Base-by-base conservation (phyloP, 2,329 filamentous ascomycete species). In the Pseudogymnoascus sp. region DNA sequence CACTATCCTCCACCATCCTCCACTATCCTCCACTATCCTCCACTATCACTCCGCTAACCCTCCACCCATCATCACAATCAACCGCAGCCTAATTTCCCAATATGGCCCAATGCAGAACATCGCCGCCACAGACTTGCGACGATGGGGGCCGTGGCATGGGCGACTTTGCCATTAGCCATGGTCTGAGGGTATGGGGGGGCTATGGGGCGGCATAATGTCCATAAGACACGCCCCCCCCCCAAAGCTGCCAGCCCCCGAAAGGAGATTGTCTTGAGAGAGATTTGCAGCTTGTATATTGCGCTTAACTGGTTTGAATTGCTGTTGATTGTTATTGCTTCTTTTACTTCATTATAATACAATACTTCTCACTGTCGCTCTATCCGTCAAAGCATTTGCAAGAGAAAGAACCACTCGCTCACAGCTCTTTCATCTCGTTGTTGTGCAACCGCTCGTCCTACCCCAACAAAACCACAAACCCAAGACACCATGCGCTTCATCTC, bases 401-500 rank as follows among this genome's bases (percentile, higher is more conserved):
- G n/a, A 47, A 47, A 26, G 21, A 47, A 47, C 21, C 7, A 47
- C 42, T 53, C 47, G 24, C 26, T 53, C 47, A 53, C 26, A 53
- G 24, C 24, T 53, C 42, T 26, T 47, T 26, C 47, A 53, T 53
- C 47, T 13, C 40, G 8, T 44, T 44, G 40, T 44, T 44, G 40
- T 44, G 40, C 40, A 44, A 21, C 40, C 40, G 19, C 40, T 7
- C 40, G 40, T 21, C 40, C 40, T 21, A 44, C 40, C n/a, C 16
- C 10, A 24, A 13, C 14, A 13, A 53, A 53, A 16, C 47, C 8
- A 26, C 44, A 29, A 53, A 53, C 24, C 7, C 24, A 53, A 61
- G 21, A 13, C 63, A 68, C 64, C 8, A 71, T 70, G 69, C 67
- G 62, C 11, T 67, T 67, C 68, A 67, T 66, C n/a, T 63, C 61